Evolutionary conservation across 2,329 filamentous ascomycete genomes (phyloP), one percentile per base, ranked within the genome.

Genomic region (Alternaria alternata): DNA sequence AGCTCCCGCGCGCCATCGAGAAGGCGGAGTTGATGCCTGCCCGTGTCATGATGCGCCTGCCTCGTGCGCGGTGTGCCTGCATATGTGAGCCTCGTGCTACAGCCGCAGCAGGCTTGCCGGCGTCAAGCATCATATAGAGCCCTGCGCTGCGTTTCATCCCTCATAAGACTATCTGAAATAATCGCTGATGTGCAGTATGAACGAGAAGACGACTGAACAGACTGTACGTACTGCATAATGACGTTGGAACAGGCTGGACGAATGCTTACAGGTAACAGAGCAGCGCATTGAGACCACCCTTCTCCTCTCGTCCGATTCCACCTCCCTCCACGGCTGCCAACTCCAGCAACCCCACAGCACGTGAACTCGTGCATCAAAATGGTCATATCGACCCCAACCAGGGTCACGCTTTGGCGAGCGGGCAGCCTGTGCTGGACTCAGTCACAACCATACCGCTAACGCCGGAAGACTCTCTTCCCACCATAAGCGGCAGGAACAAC

Each of bases 401-500:
- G 20, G 46, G 4, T 14, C 26, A 22, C 24, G 20, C 7, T 12
- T 12, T 52, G 54, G 18, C 32, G 55, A 16, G 20, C 32, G 14
- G 63, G n/a, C 68, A 71, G 43, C 63, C 70, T 26, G 63, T 68
- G 44, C 43, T 71, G 14, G 69, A 75, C 26, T 58, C 64, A 5
- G 59, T 66, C 39, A 64, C 59, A 30, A 65, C 60, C 38, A 64
- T 64, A 11, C 62, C 69, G 4, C 58, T 75, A 5, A 59, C 68
- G 1, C 56, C 71, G 8, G 64, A 74, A 18, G 70, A 73, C 28
- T 75, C 75, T n/a, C 66, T 78, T 14, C 75, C 76, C 7, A 78
- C 75, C 16, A 74, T 78, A n/a, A 63, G 64, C 6, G 70, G 69
- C 36, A 51, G 44, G 22, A 60, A 59, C 4, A 68, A 68, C 38